A percentile compares a stretch with the other conserved stretches of the same genome.
Evolutionary conservation across 108 stramenopile species (phyloP).

Genomic region (Cyclotella atomus): DNA sequence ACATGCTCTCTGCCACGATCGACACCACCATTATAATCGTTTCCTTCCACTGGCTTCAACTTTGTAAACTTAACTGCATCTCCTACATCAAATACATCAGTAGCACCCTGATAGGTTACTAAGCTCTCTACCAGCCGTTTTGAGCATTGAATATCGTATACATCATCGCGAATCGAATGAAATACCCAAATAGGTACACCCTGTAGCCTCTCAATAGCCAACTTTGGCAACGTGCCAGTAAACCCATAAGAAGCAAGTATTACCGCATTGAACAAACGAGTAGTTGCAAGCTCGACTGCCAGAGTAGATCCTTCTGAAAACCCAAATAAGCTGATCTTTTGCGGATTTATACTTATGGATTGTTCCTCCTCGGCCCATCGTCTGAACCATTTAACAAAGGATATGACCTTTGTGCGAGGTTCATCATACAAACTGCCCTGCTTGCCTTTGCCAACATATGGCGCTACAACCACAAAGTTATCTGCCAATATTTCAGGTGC

Average conservation of each 20-base stretch:
- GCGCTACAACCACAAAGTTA: constrained; percentile 77
- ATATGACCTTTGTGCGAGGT: constrained; percentile 61
- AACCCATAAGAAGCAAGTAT: constrained; percentile 79
- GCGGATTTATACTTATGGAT: constrained; percentile 42
- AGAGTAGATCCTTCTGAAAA: constrained; percentile 87
- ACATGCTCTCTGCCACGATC: constrained; percentile 29
- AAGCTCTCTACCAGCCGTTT: constrained; percentile 45
- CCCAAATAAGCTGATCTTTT: constrained; percentile 69
- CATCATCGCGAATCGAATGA: constrained; percentile 78
- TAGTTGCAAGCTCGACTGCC: constrained; percentile 78
- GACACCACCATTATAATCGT: background rate
- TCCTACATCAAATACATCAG: constrained; percentile 35
- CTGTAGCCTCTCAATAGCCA: constrained; percentile 64
- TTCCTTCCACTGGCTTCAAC: constrained; percentile 26
- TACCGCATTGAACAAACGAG: constrained; percentile 61
- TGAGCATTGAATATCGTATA: constrained; percentile 44
- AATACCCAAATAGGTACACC: constrained; percentile 78
- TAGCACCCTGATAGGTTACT: constrained; percentile 20
- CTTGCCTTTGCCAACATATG: constrained; percentile 66
- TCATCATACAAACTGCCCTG: constrained; percentile 73
- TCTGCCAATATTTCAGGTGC: constrained; percentile 62
- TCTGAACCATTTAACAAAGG: constrained; percentile 66
- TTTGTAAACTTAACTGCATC: constrained; percentile 44
- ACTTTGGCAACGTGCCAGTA: constrained; percentile 61
- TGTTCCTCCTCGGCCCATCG: constrained; percentile 24